A percentile compares a stretch with the other conserved stretches of the same genome.
These are phyloP conservation scores for Artomyces pyxidatus DNA, from an alignment of 768 basidiomycete genomes.

Conservation along the genomic window DNA sequence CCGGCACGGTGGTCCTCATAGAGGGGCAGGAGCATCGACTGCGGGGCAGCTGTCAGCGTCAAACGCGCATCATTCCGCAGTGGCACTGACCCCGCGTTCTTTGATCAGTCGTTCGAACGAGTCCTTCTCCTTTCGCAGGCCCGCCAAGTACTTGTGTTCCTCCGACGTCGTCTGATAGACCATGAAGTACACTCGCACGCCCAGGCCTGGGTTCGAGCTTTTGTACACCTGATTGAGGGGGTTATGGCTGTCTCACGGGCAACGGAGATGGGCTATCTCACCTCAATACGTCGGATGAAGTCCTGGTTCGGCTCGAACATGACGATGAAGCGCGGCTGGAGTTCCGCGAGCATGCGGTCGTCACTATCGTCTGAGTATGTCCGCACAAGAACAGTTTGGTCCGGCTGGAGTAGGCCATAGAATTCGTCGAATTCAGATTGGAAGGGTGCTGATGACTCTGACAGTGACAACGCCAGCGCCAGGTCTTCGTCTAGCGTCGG, in stretches of 20 bases:
- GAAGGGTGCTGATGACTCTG: slow-evolving; percentile 9
- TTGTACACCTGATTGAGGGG: slow-evolving; percentile 64
- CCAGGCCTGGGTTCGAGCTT: slow-evolving; percentile 73
- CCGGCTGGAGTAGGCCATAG: slow-evolving; percentile 73
- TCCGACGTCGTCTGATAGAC: slow-evolving; percentile 90
- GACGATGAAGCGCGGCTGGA: slow-evolving; percentile 86
- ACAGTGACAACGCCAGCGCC: slow-evolving; percentile 17
- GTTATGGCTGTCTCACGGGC: not conserved
- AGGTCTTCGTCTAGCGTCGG: slow-evolving; percentile 32
- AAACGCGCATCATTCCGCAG: not conserved
- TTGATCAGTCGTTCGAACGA: slow-evolving; percentile 89
- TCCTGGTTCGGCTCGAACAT: slow-evolving; percentile 95
- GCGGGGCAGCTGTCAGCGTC: not conserved
- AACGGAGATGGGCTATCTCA: slow-evolving; percentile 23
- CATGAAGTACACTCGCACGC: slow-evolving; percentile 90
- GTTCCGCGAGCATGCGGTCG: slow-evolving; percentile 78
- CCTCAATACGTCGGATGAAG: slow-evolving; percentile 89
- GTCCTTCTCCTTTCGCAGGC: slow-evolving; percentile 85
- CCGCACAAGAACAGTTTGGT: slow-evolving; percentile 78
- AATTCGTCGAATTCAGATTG: slow-evolving; percentile 56
- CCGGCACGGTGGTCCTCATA: slow-evolving; percentile 47
- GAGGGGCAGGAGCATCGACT: slow-evolving; percentile 90
- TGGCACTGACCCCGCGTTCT: slow-evolving; percentile 73
- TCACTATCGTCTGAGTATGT: slow-evolving; percentile 91
- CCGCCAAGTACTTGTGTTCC: slow-evolving; percentile 91